These are phyloP conservation scores for Stipa capillata DNA, from an alignment of 176 grass and related monocot species.

Conservation along the genomic window DNA sequence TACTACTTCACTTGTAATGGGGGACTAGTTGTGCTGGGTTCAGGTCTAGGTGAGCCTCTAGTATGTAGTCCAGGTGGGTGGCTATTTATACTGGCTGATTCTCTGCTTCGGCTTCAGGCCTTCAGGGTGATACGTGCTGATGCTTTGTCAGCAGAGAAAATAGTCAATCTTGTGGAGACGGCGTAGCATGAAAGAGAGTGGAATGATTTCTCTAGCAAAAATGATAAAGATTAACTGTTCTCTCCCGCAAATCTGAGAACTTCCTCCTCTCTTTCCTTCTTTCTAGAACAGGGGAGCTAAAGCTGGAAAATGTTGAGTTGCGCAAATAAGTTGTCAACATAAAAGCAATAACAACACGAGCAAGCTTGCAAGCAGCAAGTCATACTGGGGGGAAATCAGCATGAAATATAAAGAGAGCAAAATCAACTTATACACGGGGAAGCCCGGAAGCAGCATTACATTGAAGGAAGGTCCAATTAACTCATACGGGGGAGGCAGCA, in stretches of 20 bases:
- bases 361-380: background rate
- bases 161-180: background rate
- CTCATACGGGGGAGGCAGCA: background rate
- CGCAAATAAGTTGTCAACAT: no score
- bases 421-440: no score
- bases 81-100: background rate
- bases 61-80: background rate
- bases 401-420: no score
- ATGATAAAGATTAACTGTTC: no score
- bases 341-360: background rate
- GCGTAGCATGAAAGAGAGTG: background rate
- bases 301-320: no score
- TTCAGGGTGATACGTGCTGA: background rate
- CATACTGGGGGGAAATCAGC: background rate
- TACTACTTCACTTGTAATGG: background rate
- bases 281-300: background rate
- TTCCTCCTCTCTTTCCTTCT: background rate
- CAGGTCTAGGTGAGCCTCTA: background rate
- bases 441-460: background rate
- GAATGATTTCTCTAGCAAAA: background rate
- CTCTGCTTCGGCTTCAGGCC: no score
- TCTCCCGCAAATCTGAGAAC: background rate
- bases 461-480: background rate
- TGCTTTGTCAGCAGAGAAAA: background rate
- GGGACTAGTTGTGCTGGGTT: background rate